Base-by-base conservation (phyloP, 1,284 basidiomycete genomes). In the Ustilago tritici region DNA sequence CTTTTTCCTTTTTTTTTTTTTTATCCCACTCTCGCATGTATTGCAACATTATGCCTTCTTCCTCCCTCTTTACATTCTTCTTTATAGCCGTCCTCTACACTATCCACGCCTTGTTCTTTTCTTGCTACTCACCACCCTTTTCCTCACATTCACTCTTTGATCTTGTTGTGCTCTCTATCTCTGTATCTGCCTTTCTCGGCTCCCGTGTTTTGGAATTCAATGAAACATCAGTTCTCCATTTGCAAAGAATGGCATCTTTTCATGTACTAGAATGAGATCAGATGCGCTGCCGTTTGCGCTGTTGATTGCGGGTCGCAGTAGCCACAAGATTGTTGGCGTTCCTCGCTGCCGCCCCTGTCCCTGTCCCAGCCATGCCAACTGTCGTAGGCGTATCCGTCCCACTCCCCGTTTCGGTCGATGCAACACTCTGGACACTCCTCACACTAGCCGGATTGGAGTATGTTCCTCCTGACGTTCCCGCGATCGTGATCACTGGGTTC, bases 241-340 rank as follows among this genome's bases (percentile, higher is more conserved):
- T 56, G n/a, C 28, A 28, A 32, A 38, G 4, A 28, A 12, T 58
- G 31, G 40, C 14, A 12, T 12, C 15, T 14, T 46, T 17, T 9
- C n/a, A 14, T 23, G 41, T 47, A 10, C n/a, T 35, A n/a, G 12
- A 28, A n/a, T 35, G 11, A 60, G 8, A 3, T 43, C n/a, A 73
- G 34, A 69, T 71, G 46, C 69, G 70, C 31, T 76, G 74, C 15
- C 74, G 69, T 28, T 76, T 76, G 14, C 74, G 61, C 31, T 76
- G 74, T 35, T 76, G 69, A 32, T 76, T 76, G 15, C 74, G 54
- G 3, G 69, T 72, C 1, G 74, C 74, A 0, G 69, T 76, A 8
- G 74, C 74, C 1, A 76, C 69, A 2, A 76, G 52, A 15, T 62
- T 72, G 32, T 35, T 54, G 4, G 31, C 57, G 4, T 56, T 47